Evolutionary conservation across 2,329 filamentous ascomycete genomes (phyloP), one percentile per base, ranked within the genome.

Genomic region (Coniella vitis): DNA sequence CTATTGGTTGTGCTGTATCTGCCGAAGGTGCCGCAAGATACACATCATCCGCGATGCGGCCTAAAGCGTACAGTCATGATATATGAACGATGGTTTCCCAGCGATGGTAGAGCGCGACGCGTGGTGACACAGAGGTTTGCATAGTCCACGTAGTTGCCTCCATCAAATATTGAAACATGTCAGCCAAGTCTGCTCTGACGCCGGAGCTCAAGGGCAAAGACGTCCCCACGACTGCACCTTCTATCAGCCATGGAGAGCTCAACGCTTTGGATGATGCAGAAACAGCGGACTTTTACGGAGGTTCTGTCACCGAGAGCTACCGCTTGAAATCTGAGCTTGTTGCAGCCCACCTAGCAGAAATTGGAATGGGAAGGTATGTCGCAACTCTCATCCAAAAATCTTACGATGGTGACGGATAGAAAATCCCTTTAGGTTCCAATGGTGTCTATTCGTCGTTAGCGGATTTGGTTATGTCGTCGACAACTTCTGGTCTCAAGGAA

Each of bases 391-490:
- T 3, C 13, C 32, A 14, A 3, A 14, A n/a, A 2, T 5, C 3
- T 16, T 2, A 0, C 20, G 3, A 14, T 3, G 4, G 5, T 44
- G 4, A 5, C 35, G 47, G 37, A 47, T 16, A 20, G 12, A 2
- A n/a, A 10, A n/a, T 8, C 10, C 19, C 4, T 13, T 1, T 42
- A 47, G 47, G 17, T 65, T 65, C 42, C 69, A 72, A 59, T 71
- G 69, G 67, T 60, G 60, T 7, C 62, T 73, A 2, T 73, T 73
- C 53, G 58, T 70, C 13, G 65, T 73, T n/a, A 70, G 64, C n/a
- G 70, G 70, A 22, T 69, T 70, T 37, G 70, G 70, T 19, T 73
- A 67, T 67, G 68, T 71, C 38, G 63, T 69, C 16, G 69, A 72
- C 58, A 72, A 72, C 51, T 65, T 67, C 49, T 67, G 63, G 62